Percentiles rank a stretch among this genome's conserved stretches.
phyloP scores from a whole-genome alignment of 164 flowering plant genomes.

The Vitis rupestris region DNA sequence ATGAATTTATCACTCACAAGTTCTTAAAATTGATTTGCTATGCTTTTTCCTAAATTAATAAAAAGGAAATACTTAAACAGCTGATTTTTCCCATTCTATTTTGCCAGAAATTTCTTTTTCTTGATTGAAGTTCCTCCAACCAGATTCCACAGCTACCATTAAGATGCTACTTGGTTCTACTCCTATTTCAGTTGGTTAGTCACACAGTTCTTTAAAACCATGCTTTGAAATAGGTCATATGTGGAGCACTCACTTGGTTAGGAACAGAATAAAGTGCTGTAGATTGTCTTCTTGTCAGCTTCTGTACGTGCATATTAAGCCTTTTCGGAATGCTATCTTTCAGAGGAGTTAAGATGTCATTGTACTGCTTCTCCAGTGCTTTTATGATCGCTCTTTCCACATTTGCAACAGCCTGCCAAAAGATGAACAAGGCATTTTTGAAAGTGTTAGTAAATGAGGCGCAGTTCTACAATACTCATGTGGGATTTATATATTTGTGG shows the following conservation, averaged over 20 bases:
- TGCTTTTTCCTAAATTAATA: not conserved
- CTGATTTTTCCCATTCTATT: too few relatives aligned
- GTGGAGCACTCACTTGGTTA: conserved; percentile 53
- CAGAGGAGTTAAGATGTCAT: conserved; percentile 78
- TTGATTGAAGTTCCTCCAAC: too few relatives aligned
- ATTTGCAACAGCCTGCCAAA: conserved; percentile 67
- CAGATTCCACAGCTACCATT: too few relatives aligned
- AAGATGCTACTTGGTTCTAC: too few relatives aligned
- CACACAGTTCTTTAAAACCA: too few relatives aligned
- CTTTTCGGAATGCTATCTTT: conserved; percentile 86
- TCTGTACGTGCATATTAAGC: conserved; percentile 87
- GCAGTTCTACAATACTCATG: not conserved
- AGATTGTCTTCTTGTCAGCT: conserved; percentile 85
- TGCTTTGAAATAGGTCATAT: not conserved
- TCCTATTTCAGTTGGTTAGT: too few relatives aligned
- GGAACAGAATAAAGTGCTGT: conserved; percentile 66
- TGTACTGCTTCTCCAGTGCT: conserved; percentile 84
- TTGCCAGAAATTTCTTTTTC: too few relatives aligned
- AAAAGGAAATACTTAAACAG: not conserved
- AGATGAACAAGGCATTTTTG: conserved; percentile 3
- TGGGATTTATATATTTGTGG: not conserved
- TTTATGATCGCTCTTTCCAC: conserved; percentile 79
- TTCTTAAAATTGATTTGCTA: not conserved
- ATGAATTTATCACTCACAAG: not conserved
- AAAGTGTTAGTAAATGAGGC: conserved; percentile 7